A percentile compares a stretch with the other conserved stretches of the same genome.
Evolutionary conservation across 352 stramenopile genomes (phyloP).

Genomic region (Globisporangium iwayamae): DNA sequence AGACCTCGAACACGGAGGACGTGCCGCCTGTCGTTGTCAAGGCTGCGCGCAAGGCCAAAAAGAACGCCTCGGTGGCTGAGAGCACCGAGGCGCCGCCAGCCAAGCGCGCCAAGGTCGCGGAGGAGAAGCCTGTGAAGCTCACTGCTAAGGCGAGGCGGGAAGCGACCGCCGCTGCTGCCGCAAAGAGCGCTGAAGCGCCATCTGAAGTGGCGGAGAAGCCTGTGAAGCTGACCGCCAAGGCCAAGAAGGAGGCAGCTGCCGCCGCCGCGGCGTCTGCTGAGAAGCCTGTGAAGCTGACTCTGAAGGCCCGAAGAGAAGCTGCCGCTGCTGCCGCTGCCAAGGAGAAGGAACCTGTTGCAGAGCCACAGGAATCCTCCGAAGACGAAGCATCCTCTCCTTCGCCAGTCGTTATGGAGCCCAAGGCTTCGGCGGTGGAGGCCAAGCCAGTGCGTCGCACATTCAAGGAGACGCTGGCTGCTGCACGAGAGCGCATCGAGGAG

Average conservation of each 20-base stretch:
- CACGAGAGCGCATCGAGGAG: conserved; percentile 29
- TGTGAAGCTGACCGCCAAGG: conserved; percentile 15
- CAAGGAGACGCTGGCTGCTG: conserved; percentile 38
- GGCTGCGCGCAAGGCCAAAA: conserved; percentile 19
- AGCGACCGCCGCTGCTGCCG: conserved; percentile 8
- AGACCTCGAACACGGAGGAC: conserved; percentile 3
- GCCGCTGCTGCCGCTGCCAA: neutral
- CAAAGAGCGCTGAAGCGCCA: neutral
- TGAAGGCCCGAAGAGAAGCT: neutral
- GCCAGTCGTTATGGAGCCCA: neutral
- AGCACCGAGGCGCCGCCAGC: conserved; percentile 14
- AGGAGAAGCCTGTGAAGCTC: conserved; percentile 13
- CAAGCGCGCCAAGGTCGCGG: conserved; percentile 13
- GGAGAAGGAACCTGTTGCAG: neutral
- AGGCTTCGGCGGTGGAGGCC: neutral
- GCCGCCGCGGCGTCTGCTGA: conserved; percentile 6
- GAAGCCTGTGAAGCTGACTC: conserved; percentile 10
- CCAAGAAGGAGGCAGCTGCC: conserved; percentile 16
- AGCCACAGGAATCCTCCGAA: conserved; percentile 1
- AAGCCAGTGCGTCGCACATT: conserved; percentile 29
- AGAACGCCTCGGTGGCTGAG: conserved; percentile 15
- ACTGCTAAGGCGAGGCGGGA: conserved; percentile 19
- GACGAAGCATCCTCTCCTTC: conserved; percentile 1
- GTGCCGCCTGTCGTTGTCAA: conserved; percentile 4
- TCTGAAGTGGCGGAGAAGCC: conserved; percentile 7